phyloP scores from a whole-genome alignment of 2,329 filamentous ascomycete genomes.

The Rasamsonia emersonii region DNA sequence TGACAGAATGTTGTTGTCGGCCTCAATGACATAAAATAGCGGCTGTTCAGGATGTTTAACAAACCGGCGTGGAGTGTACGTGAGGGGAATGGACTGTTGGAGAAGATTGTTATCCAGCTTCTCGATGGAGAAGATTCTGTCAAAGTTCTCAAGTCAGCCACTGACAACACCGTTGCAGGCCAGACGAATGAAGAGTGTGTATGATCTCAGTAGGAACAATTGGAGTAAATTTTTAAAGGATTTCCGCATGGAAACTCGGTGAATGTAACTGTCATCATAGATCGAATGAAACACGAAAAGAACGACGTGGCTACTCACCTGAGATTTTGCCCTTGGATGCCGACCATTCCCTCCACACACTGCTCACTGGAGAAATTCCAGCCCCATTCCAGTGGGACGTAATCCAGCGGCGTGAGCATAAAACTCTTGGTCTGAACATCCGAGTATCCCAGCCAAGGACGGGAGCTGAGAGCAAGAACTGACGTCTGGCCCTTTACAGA shows the following conservation, averaged over 20 bases:
- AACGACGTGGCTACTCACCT: constrained; percentile 51
- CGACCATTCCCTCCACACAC: constrained; percentile 87
- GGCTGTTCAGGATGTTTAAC: constrained; percentile 79
- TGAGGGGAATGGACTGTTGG: constrained; percentile 75
- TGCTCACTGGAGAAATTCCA: constrained; percentile 97
- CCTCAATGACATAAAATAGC: constrained; percentile 88
- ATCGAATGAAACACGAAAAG: constrained; percentile 24
- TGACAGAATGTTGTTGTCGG: constrained; percentile 84
- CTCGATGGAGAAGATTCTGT: constrained; percentile 81
- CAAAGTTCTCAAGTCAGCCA: no score
- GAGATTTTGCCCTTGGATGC: constrained; percentile 79
- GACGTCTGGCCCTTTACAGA: constrained; percentile 75
- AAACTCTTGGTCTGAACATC: constrained; percentile 81
- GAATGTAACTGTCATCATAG: constrained; percentile 36
- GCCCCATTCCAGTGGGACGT: constrained; percentile 79
- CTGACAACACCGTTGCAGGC: no score
- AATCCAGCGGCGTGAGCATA: constrained; percentile 85
- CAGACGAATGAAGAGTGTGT: no score
- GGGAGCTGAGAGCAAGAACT: constrained; percentile 80
- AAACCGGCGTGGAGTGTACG: constrained; percentile 83
- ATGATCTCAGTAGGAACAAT: constrained; percentile 97
- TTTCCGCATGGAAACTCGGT: constrained; percentile 37
- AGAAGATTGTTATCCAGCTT: constrained; percentile 77
- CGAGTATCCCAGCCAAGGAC: constrained; percentile 93
- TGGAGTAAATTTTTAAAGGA: constrained; percentile 49